Base-by-base conservation (phyloP, 2,329 filamentous ascomycete genomes). In the Phoma sp. region DNA sequence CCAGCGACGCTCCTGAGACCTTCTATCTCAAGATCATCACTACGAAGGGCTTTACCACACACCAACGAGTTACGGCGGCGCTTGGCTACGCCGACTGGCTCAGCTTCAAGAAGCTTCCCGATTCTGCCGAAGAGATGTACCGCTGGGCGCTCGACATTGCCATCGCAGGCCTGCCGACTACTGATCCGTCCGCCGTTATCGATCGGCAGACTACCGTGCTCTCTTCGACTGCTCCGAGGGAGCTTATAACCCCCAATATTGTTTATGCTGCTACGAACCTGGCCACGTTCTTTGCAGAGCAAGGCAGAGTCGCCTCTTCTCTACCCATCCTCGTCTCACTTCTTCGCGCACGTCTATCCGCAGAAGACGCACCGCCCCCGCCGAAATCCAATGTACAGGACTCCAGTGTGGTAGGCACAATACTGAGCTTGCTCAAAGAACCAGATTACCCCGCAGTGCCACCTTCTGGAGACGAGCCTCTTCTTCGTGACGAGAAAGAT, bases 291-390 rank as follows among this genome's bases (percentile, higher is more conserved):
- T 85, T 88, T 63, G 94, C 93, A 6, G 83, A 86, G 39, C 82
- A 81, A 51, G 88, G 85, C 17, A 84, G 92, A 62, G 71, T 92
- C 17, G 76, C 85, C 6, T 77, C 82, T 4, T 91, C 94, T 1
- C 83, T 98, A 1, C 91, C 94, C 2, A 90, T 96, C 46, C 89
- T 96, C 67, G 82, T 96, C 36, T 96, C 92, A 25, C 80, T 96
- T 39, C 86, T 98, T 10, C 87, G 91, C 61, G 90, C 92, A 8
- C 87, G 92, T 22, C 87, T 90, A 19, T 75, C 74, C 36, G 75
- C 87, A 66, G 69, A 87, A 78, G 41, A 82, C 77, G 50, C 71
- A 39, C 68, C 77, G 2, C 60, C 72, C 17, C 36, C 57, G 22
- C 43, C 74, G 0, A 43, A 29, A 58, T 61, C 45, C 3, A 56